Evolutionary conservation across 495 filamentous ascomycete species (phyloP), one percentile per base, ranked within the genome.

Genomic region (Daldinia vernicosa): DNA sequence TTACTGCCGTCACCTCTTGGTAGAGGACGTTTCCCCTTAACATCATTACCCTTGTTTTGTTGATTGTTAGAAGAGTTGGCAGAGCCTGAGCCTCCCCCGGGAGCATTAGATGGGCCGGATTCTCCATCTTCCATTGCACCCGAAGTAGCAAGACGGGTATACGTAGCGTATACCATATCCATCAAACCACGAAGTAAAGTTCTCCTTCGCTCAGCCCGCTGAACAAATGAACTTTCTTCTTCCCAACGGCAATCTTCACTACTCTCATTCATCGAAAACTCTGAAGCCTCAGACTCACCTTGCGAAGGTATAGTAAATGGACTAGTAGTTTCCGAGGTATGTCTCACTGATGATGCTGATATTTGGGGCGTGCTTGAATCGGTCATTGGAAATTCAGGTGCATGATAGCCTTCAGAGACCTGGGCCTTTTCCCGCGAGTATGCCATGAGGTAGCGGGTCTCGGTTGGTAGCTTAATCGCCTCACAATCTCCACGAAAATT

Each of bases 121-220:
- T 47, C 43, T 11, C 43, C 43, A 11, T 24, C 43, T 47, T 24
- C 43, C 43, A 47, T 47, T 47, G 1, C 43, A 47, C 43, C 43
- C 19, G 43, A 39, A 32, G 53, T 17, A 54, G 6, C 24, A 24
- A 12, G 22, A 54, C 51, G 1, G n/a, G 27, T 27, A 54, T 28
- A 54, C 17, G 28, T 54, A 27, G 28, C 17, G 15, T 54, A 54
- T 32, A 54, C 51, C 51, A 54, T 54, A 17, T 32, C 28, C 51
- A 54, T 54, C 28, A 54, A 32, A 24, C 2, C 11, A 30, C 28
- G 28, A 11, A 54, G 51, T 4, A 54, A 32, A n/a, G 6, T 19
- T 54, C 26, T 27, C 51, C 51, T 54, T 17, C 24, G 24, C 28
- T 54, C 51, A 17, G 26, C 26, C 26, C 51, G 51, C 51, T 54